Base-by-base conservation (phyloP, 495 filamentous ascomycete genomes). In the Penicillium roqueforti region DNA sequence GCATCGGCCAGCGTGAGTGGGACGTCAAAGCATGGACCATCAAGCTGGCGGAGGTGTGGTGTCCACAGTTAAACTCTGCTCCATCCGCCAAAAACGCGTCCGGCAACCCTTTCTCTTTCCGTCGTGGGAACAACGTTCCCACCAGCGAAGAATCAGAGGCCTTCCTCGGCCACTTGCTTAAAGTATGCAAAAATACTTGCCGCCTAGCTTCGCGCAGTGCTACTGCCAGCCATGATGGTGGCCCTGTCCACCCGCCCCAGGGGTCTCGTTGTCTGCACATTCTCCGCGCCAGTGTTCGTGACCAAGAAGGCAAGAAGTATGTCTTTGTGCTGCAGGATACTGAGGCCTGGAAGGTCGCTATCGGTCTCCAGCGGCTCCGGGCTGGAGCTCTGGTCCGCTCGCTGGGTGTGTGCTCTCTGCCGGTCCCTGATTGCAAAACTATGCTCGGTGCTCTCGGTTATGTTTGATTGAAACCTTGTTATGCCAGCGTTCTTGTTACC, bases 11-110 rank as follows among this genome's bases (percentile, higher is more conserved):
- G 67, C 81, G 93, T 44, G 95, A 97, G 72, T 98, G 95, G 95
- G 93, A 98, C 66, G 81, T 97, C 68, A 97, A 97, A 66, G 92
- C 92, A 16, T 97, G 93, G 93, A 95, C 89, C 11, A 80, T 98
- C 72, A 96, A 92, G 69, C 75, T 85, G 23, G 83, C 93, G 58
- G 93, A 98, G 77, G 85, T 97, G 68, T 92, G 89, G 83, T 91
- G 87, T 59, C 84, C 87, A 20, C 76, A 78, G 29, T 70, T 71
- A 48, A 66, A 61, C 4, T 45, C 60, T 7, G 53, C 63, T n/a
- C 34, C 56, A 47, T 20, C 58, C 54, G 14, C 53, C 42, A 56
- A 69, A 59, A 39, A 57, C 3, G 51, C 44, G 4, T 67, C 68
- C 42, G 61, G 45, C 55, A 70, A 71, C 36, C 61, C 65, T 6